Conservation (phyloP, 2,329 filamentous ascomycete species). For the Pestalotiopsis sp. region DNA sequence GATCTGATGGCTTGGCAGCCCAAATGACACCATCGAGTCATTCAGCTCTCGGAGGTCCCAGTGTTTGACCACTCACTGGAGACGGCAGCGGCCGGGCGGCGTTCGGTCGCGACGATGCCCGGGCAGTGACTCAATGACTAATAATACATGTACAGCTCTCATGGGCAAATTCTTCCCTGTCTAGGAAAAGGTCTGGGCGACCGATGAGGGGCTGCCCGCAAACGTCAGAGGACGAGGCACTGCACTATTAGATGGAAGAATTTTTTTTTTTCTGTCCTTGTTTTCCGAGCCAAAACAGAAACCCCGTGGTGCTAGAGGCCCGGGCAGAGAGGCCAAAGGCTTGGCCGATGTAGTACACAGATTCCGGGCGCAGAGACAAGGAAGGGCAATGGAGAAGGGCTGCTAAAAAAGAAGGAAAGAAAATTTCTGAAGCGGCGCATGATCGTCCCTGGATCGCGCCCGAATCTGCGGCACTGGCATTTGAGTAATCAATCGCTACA, state of each 20-base stretch:
- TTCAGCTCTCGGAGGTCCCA: neutral
- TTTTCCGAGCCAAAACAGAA: neutral
- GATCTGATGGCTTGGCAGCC: slow-evolving; percentile 5
- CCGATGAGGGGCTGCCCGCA: neutral
- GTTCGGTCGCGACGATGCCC: neutral
- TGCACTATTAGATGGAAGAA: neutral
- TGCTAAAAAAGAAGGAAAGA: neutral
- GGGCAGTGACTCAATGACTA: slow-evolving; percentile 5
- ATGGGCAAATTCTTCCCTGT: neutral
- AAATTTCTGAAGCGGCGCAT: slow-evolving; percentile 11
- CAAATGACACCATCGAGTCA: slow-evolving; percentile 11
- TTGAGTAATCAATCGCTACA: neutral
- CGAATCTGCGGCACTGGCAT: neutral
- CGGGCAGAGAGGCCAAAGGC: neutral
- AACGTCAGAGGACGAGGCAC: neutral
- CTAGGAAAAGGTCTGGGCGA: neutral
- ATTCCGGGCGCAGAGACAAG: neutral
- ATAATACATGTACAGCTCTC: neutral
- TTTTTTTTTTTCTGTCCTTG: neutral
- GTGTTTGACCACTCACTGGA: neutral
- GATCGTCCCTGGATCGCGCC: slow-evolving; percentile 2
- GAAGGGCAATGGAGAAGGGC: neutral
- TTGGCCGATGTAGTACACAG: neutral
- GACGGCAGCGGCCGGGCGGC: neutral
- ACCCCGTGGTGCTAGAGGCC: neutral